phyloP scores from a whole-genome alignment of 2,329 filamentous ascomycete genomes.

The Periconia sp. region DNA sequence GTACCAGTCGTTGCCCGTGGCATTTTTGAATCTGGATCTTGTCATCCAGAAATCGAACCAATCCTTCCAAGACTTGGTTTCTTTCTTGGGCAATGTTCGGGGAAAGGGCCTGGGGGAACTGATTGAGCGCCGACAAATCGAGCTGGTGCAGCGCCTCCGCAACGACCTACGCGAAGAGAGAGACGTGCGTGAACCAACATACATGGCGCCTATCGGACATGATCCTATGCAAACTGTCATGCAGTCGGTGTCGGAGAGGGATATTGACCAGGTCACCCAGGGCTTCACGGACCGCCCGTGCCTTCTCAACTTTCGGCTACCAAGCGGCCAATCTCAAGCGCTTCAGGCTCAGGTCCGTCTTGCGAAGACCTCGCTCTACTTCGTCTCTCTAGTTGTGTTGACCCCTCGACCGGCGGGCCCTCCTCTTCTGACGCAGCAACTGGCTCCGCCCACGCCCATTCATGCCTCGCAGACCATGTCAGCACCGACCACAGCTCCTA shows the following conservation, averaged over 20 bases:
- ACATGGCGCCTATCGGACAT: conserved; percentile 57
- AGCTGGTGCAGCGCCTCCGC: conserved; percentile 52
- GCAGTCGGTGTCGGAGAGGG: conserved; percentile 47
- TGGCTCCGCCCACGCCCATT: conserved; percentile 38
- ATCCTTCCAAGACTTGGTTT: conserved; percentile 52
- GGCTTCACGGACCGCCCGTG: conserved; percentile 51
- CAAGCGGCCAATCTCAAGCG: conserved; percentile 40
- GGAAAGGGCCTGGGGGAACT: conserved; percentile 52
- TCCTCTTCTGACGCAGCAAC: conserved; percentile 41
- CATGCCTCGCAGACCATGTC: conserved; percentile 35
- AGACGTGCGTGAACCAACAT: conserved; percentile 55
- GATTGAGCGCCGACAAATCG: conserved; percentile 48
- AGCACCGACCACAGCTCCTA: conserved; percentile 29
- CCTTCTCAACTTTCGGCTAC: conserved; percentile 48
- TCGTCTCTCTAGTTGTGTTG: conserved; percentile 50
- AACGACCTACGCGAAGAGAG: conserved; percentile 54
- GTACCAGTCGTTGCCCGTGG: conserved; percentile 41
- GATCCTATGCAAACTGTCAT: conserved; percentile 51
- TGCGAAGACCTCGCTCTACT: conserved; percentile 54
- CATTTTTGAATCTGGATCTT: conserved; percentile 56
- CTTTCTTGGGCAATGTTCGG: conserved; percentile 44
- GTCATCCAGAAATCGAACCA: conserved; percentile 54
- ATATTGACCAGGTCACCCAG: conserved; percentile 52
- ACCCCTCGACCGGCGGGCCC: conserved; percentile 31
- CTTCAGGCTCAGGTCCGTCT: conserved; percentile 43